Base-by-base conservation (phyloP, 2,329 filamentous ascomycete species). In the Epichloe festucae region DNA sequence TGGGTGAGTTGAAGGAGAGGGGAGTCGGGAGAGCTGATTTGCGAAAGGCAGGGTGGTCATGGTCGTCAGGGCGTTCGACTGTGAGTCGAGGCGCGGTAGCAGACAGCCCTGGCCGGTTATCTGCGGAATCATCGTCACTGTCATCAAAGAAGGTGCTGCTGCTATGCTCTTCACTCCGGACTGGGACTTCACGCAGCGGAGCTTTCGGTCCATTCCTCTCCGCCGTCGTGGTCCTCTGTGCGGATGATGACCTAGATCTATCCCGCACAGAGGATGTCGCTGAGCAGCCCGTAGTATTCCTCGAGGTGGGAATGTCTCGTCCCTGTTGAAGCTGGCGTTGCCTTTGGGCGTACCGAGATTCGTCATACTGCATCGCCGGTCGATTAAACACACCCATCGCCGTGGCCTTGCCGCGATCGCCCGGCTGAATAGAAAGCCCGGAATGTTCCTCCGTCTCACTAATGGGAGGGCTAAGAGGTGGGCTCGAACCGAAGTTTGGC, bases 351-450 rank as follows among this genome's bases (percentile, higher is more conserved):
- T 88, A 96, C 61, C 88, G 86, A 19, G 84, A 81, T 61, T 96
- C 90, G 60, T 95, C 88, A 58, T 93, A 95, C 7, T 82, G 78
- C 48, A 84, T 79, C 2, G 73, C 70, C 1, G 89, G 87, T 62
- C 89, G 89, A 57, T 85, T 85, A 54, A 78, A 76, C 23, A 77
- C 69, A 19, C 73, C 73, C 60, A 74, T 68, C 1, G 87, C 85
- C 0, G 88, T 94, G 5, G 87, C 86, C 63, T 93, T 95, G 49
- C 86, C 88, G 46, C 80, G 74, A 58, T 95, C 90, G 55, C 82
- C 82, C 0, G 86, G 84, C 54, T 87, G 81, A 12, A 93, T 76
- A 8, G 83, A 67, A 14, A 94, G 73, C 1, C 77, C 65, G 1
- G 76, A 69, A 15, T 75, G 70, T n/a, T 91, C 86, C 31, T 84